Base-by-base conservation (phyloP, 2,329 filamentous ascomycete genomes). In the Penicillium sumatraense region DNA sequence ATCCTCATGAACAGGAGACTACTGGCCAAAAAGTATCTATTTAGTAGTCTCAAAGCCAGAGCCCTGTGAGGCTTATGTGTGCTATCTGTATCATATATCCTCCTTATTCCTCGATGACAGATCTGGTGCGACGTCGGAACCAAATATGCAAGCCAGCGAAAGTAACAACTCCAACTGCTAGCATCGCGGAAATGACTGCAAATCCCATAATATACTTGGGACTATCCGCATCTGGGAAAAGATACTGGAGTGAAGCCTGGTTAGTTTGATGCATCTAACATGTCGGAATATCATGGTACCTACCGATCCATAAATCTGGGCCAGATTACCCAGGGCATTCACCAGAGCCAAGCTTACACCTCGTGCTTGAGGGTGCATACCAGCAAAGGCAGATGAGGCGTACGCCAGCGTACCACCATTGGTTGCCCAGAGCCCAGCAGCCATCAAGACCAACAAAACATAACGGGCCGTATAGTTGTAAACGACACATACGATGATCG, bases 361-460 rank as follows among this genome's bases (percentile, higher is more conserved):
- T n/a, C 82, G 68, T 3, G 78, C 76, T 58, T 84, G 80, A 0
- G 75, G 75, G 18, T 74, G 71, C 75, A 84, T 79, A 16, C 71
- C 66, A 1, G 75, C 76, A 61, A 85, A 84, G 0, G 80, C 81
- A 0, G 80, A 79, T 3, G 80, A 80, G 0, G 80, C 80, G 53
- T 80, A 85, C 0, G 80, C 77, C 16, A 86, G 71, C 0, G 78
- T 74, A 2, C 81, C 73, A 1, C 78, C 81, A 61, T 85, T 84
- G 1, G 78, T 77, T 0, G 79, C 72, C 82, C 81, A 84, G 0
- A 85, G 71, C 0, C 81, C 83, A 1, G 80, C 77, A 0, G 81
- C 81, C 80, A 84, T 83, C 52, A 85, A 71, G 2, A 84, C 80
- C 0, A 86, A 75, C 1, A 85, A 71, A 0, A 75, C 80, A 58